These are phyloP conservation scores for Lactarius akahatsu DNA, from an alignment of 768 basidiomycete species.

Conservation along the genomic window DNA sequence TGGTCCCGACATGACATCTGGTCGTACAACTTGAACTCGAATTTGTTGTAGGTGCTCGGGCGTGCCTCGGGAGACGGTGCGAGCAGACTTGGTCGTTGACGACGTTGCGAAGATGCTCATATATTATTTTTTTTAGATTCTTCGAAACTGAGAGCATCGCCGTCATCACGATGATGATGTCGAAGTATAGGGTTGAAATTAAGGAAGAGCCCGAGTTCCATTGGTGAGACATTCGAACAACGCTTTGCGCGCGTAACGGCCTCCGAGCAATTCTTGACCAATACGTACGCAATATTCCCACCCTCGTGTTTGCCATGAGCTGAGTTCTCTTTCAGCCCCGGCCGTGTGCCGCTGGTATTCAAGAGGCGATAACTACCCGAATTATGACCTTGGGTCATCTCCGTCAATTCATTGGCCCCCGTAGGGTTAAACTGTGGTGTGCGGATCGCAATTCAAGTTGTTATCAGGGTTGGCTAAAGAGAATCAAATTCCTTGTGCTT, in stretches of 20 bases:
- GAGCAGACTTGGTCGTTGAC: not conserved
- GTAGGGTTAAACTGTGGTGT: not conserved
- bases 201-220: conserved; percentile 50
- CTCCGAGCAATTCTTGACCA: conserved; percentile 7
- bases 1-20: not conserved
- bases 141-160: conserved; percentile 51
- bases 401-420: not conserved
- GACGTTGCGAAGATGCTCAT: not conserved
- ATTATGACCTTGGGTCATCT: not conserved
- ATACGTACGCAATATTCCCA: conserved; percentile 6
- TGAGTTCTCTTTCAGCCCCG: conserved; percentile 14
- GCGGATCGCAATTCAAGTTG: not conserved
- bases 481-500: not conserved
- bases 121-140: conserved; percentile 37
- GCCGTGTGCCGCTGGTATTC: conserved; percentile 29
- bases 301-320: too few species aligned
- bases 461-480: not conserved
- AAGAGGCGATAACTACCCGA: conserved; percentile 20
- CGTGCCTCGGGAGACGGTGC: conserved; percentile 31
- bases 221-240: conserved; percentile 45
- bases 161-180: conserved; percentile 46
- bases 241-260: conserved; percentile 35
- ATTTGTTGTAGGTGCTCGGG: conserved; percentile 22
- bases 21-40: not conserved
- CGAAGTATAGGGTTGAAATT: conserved; percentile 46